Conservation (phyloP, 257 asterid genomes). For the Gardenia jasminoides region DNA sequence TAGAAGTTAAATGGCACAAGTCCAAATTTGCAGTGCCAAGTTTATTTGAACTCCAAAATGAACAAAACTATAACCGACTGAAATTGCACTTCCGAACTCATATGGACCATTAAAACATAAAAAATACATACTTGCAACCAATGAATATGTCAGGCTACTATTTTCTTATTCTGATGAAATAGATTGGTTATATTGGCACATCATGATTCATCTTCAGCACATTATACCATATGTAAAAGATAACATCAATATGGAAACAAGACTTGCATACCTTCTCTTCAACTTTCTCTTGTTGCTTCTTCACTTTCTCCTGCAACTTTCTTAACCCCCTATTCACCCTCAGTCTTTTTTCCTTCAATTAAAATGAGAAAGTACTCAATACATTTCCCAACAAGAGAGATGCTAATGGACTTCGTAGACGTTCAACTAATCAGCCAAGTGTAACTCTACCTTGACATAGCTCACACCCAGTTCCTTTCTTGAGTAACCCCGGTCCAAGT, state of each 20-base stretch:
- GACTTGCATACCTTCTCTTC: constrained; percentile 50
- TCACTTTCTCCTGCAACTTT: constrained; percentile 57
- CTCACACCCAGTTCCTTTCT: constrained; percentile 65
- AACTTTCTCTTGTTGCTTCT: constrained; percentile 67
- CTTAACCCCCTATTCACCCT: constrained; percentile 54
- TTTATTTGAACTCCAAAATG: not conserved
- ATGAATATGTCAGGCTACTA: not conserved
- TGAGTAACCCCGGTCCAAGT: constrained; percentile 68
- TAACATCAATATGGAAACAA: not conserved
- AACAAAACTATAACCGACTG: not conserved
- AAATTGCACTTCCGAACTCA: not conserved
- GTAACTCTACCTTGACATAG: constrained; percentile 51
- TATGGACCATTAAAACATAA: not conserved
- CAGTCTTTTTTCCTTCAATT: constrained; percentile 50
- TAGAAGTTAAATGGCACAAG: not conserved
- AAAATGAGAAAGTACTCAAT: constrained; percentile 22
- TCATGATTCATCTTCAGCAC: not conserved
- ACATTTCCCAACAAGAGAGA: not conserved
- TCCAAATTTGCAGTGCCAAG: not conserved
- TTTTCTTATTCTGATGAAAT: not conserved
- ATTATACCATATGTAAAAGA: not conserved
- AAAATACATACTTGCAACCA: not conserved
- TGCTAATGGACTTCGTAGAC: not conserved
- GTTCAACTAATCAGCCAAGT: not conserved
- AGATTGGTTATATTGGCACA: not conserved